Evolutionary conservation across 371 early-diverging fungal genomes (phyloP), one percentile per base, ranked within the genome.

Genomic region (Entomophthora muscae): DNA sequence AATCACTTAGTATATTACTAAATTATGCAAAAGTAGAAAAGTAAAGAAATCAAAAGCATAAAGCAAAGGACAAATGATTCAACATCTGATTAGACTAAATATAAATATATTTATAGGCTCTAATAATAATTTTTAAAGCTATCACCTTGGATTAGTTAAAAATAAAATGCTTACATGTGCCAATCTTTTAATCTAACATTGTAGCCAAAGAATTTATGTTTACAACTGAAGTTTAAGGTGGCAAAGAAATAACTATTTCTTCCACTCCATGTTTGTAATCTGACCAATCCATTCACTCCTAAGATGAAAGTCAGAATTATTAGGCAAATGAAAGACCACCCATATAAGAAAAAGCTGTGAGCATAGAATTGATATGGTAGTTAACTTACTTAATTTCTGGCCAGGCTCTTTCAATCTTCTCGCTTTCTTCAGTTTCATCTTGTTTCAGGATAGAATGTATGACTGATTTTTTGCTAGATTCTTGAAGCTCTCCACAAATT

Each of bases 401-500:
- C 32, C 26, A 62, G n/a, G 27, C 51, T 33, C 10, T 62, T 17
- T 62, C 53, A 52, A 62, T 53, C 5, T n/a, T 31, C 42, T 88
- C 89, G 32, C 76, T 73, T 22, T 83, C 84, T 65, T 86, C 90
- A 53, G 82, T 74, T 63, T 79, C 78, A 68, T 90, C 91, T 72
- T 83, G 83, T 65, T 86, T 86, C 13, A 81, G 76, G 26, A 89
- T 78, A 0, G 79, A 83, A 27, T 84, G 75, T 57, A 88, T 70
- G 1, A 89, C 85, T 1, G 86, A 76, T 66, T 85, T 88, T 69
- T 89, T 90, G 63, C 86, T 85, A 0, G 88, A 76, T 69, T 91
- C 91, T 66, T 86, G 86, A 64, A 91, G 66, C 70, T 91, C 91
- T 13, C 91, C 92, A 1, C 85, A 84, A 66, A 89, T 80, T 13